These are phyloP conservation scores for Microsporum canis DNA, from an alignment of 2,329 filamentous ascomycete species.

Conservation along the genomic window DNA sequence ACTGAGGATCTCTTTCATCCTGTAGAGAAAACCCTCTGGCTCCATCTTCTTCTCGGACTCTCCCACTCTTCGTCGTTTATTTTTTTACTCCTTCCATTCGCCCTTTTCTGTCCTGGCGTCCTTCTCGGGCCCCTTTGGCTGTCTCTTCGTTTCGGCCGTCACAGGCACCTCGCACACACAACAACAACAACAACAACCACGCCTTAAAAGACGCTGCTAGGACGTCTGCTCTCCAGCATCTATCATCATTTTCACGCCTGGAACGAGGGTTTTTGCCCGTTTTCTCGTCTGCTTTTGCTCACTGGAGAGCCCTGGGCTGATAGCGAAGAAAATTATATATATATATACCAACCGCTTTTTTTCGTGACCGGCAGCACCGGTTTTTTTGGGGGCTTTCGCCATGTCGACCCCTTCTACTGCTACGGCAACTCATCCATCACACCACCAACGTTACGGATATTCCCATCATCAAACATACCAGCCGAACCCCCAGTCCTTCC, in stretches of 20 bases:
- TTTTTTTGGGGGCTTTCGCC: slow-evolving; percentile 11
- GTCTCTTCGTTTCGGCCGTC: background rate
- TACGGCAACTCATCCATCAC: slow-evolving; percentile 59
- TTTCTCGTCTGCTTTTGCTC: background rate
- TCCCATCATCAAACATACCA: slow-evolving; percentile 48
- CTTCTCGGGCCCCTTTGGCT: background rate
- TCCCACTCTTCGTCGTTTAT: background rate
- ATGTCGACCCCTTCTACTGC: slow-evolving; percentile 78
- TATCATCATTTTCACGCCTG: background rate
- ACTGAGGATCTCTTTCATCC: no score
- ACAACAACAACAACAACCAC: background rate
- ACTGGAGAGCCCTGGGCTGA: background rate
- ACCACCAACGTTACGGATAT: slow-evolving; percentile 51
- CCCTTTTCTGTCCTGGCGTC: background rate
- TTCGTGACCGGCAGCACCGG: background rate
- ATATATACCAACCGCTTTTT: background rate
- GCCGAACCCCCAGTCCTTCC: slow-evolving; percentile 41
- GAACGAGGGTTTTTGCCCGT: background rate
- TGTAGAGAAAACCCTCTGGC: no score
- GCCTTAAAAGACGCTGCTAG: background rate
- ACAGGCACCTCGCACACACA: background rate
- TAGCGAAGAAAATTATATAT: no score
- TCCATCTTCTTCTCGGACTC: no score
- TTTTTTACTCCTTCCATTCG: background rate
- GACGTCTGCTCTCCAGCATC: background rate